phyloP scores from a whole-genome alignment of 441 rosid species.

The Codiaeum variegatum region DNA sequence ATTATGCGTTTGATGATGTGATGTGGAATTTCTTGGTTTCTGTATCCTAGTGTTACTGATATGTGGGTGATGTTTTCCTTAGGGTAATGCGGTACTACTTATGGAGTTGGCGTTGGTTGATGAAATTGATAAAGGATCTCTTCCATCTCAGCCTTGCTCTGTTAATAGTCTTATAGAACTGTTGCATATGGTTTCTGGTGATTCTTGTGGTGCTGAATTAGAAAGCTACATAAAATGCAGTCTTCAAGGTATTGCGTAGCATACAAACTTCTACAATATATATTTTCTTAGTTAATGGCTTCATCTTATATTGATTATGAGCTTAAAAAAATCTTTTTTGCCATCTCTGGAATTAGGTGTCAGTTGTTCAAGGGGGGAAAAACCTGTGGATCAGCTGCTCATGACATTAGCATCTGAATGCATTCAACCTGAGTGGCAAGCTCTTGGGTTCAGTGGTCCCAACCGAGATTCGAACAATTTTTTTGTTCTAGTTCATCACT shows the following conservation, averaged over 20 bases:
- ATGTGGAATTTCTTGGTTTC: neutral
- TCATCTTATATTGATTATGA: conserved; percentile 15
- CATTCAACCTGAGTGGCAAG: conserved; percentile 55
- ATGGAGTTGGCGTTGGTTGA: conserved; percentile 80
- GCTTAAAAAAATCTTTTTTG: neutral
- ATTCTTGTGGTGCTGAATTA: conserved; percentile 36
- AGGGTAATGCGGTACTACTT: conserved; percentile 59
- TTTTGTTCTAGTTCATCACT: conserved; percentile 71
- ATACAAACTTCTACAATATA: conserved; percentile 4
- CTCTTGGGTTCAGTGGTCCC: conserved; percentile 41
- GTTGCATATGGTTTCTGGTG: conserved; percentile 46
- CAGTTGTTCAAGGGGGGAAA: conserved; percentile 76
- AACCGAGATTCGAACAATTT: conserved; percentile 53
- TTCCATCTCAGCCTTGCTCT: conserved; percentile 42
- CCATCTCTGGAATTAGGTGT: conserved; percentile 38
- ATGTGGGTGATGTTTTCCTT: conserved; percentile 18
- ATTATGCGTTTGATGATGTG: neutral
- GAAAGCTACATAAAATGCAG: conserved; percentile 57
- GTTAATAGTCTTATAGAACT: conserved; percentile 56
- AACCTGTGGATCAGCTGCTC: conserved; percentile 64
- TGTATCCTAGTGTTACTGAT: neutral
- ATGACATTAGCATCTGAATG: conserved; percentile 76
- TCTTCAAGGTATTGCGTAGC: conserved; percentile 60
- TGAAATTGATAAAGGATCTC: conserved; percentile 53
- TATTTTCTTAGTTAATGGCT: neutral